Evolutionary conservation across 2,329 filamentous ascomycete species (phyloP), one percentile per base, ranked within the genome.

Genomic region (Sphaceloma murrayae): DNA sequence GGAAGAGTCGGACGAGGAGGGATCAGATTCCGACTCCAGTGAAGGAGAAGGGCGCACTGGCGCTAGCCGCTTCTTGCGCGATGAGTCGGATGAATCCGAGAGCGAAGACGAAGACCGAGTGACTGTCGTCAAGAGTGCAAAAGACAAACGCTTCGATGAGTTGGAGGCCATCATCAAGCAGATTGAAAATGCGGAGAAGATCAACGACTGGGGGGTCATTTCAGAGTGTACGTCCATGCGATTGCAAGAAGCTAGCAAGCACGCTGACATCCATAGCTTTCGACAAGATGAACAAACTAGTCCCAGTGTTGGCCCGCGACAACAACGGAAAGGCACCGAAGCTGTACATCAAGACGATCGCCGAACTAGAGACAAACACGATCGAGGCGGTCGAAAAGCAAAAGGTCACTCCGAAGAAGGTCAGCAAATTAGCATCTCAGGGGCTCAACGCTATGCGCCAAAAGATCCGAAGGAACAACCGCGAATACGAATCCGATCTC

Each of bases 381-480:
- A 88, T 88, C 62, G 93, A 98, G 72, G 81, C 88, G 17, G 77
- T 94, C 53, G 79, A 87, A 57, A 95, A 95, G 75, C 85, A 94
- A 63, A 98, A 98, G 73, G 84, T 93, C 54, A 84, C 85, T 2
- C 79, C 82, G 51, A 95, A 95, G 78, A 96, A 95, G 76, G 94
- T 96, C 88, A 98, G 94, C 69, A 87, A 88, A 50, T 91, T 82
- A 60, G 93, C 89, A 62, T 83, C 87, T 53, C 85, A 87, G 67
- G 87, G 88, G 58, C 77, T 98, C 59, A 98, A 96, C 65, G 86
- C 88, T 51, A 85, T 96, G 60, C 94, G 95, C 70, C 91, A 98
- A 67, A 88, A 88, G 69, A 86, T 98, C 72, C 88, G 89, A 78
- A 96, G 95, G 77, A 89, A 89, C 69, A 94, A 89, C 75, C 93